These are phyloP conservation scores for Abelmoschus esculentus DNA, from an alignment of 345 rosid genomes.

Conservation along the genomic window DNA sequence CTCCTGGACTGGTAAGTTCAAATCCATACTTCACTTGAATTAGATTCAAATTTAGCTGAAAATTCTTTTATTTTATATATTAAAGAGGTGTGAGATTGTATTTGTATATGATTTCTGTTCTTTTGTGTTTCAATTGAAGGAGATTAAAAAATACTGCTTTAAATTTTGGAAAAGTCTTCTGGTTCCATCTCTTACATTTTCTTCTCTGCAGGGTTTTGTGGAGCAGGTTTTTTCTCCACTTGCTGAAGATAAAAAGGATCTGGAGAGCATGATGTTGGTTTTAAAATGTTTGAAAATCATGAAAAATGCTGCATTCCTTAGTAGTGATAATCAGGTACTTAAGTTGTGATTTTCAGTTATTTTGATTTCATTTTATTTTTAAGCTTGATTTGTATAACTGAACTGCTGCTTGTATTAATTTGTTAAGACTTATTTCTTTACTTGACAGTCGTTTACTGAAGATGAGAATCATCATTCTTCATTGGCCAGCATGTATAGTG, in stretches of 20 bases:
- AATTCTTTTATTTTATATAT: background rate
- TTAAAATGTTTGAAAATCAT: slow-evolving; percentile 81
- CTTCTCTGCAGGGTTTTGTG: slow-evolving; percentile 43
- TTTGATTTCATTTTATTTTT: slow-evolving; percentile 4
- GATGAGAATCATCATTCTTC: slow-evolving; percentile 43
- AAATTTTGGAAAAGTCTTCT: background rate
- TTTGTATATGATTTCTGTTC: slow-evolving; percentile 27
- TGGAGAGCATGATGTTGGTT: slow-evolving; percentile 49
- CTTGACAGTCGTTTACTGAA: slow-evolving; percentile 34
- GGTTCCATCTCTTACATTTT: background rate
- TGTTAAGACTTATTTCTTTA: slow-evolving; percentile 1
- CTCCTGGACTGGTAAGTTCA: slow-evolving; percentile 78
- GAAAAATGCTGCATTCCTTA: slow-evolving; percentile 93
- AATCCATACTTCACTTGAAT: background rate
- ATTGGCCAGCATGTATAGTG: slow-evolving; percentile 40
- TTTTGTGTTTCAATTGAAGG: slow-evolving; percentile 14
- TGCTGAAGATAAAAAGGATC: slow-evolving; percentile 33
- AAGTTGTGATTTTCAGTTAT: slow-evolving; percentile 6
- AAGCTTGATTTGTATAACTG: background rate
- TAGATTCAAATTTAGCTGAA: background rate
- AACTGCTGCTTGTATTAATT: slow-evolving; percentile 9
- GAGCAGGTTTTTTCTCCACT: slow-evolving; percentile 23
- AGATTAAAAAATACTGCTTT: slow-evolving; percentile 8
- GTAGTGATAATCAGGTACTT: slow-evolving; percentile 82
- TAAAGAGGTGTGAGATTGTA: slow-evolving; percentile 87